phyloP scores from a whole-genome alignment of 495 filamentous ascomycete species.

The Monascus purpureus region DNA sequence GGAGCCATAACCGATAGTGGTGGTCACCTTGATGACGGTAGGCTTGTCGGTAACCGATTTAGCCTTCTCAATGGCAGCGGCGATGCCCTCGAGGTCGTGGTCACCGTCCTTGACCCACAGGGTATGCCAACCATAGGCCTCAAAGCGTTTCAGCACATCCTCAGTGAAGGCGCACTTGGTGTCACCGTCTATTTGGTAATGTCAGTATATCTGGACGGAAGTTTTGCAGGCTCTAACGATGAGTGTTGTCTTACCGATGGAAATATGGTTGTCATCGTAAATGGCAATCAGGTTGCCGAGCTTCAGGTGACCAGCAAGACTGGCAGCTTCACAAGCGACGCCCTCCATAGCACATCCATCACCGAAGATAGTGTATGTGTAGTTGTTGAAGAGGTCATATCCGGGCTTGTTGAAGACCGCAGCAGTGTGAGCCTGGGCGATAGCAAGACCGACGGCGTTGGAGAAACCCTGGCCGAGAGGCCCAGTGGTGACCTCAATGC shows the following conservation, averaged over 20 bases:
- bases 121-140: conserved; percentile 95
- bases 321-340: conserved; percentile 85
- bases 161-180: conserved; percentile 95
- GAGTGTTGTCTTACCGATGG: conserved; percentile 45
- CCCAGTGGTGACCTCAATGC: conserved; percentile 95
- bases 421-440: conserved; percentile 81
- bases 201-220: neutral
- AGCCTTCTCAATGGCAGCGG: conserved; percentile 71
- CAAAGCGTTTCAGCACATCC: conserved; percentile 89
- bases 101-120: conserved; percentile 82
- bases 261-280: conserved; percentile 99
- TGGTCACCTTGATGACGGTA: conserved; percentile 90
- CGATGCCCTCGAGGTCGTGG: conserved; percentile 75
- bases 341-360: conserved; percentile 99
- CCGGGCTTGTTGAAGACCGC: conserved; percentile 95
- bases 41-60: conserved; percentile 91
- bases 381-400: conserved; percentile 82
- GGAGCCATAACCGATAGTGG: conserved; percentile 96
- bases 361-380: conserved; percentile 93
- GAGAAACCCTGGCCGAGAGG: conserved; percentile 91
- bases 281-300: conserved; percentile 92
- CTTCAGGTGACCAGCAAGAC: conserved; percentile 88
- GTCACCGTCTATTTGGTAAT: conserved; percentile 55
- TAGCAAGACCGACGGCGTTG: conserved; percentile 93
- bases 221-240: neutral